phyloP scores from a whole-genome alignment of 2,329 filamentous ascomycete genomes.

The Penicillium sp. region DNA sequence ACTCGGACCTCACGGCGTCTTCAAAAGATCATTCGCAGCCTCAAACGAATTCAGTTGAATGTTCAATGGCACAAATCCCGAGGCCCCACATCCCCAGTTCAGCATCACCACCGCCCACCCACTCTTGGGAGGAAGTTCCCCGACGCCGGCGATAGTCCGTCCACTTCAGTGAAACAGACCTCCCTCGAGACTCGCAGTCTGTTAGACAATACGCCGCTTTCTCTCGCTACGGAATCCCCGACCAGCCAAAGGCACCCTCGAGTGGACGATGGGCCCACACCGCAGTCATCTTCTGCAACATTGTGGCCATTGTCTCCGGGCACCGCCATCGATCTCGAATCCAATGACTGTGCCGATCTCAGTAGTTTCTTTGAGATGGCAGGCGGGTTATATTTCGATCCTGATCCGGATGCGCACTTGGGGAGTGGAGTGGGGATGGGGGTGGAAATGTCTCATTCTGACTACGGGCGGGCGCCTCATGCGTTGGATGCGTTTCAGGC shows the following conservation, averaged over 20 bases:
- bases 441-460: conserved; percentile 15
- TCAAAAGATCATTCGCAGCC: conserved; percentile 63
- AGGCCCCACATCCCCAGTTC: background rate
- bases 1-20: conserved; percentile 62
- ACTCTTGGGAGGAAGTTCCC: background rate
- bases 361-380: conserved; percentile 67
- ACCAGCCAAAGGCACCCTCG: conserved; percentile 6
- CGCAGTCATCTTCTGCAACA: conserved; percentile 23
- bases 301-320: conserved; percentile 31
- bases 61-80: conserved; percentile 39
- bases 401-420: conserved; percentile 18
- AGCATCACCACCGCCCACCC: background rate
- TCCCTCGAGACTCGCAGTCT: background rate
- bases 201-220: conserved; percentile 9
- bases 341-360: conserved; percentile 55
- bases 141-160: background rate
- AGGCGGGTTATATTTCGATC: conserved; percentile 52
- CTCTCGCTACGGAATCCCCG: conserved; percentile 15
- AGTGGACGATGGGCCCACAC: conserved; percentile 21
- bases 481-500: conserved; percentile 40
- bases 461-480: conserved; percentile 15
- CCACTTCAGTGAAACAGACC: background rate
- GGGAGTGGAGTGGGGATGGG: conserved; percentile 16
- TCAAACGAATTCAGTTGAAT: conserved; percentile 64
- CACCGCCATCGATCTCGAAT: conserved; percentile 18